A percentile compares a stretch with the other conserved stretches of the same genome.
phyloP scores from a whole-genome alignment of 306 rosid genomes.

The Begonia loranthoides region DNA sequence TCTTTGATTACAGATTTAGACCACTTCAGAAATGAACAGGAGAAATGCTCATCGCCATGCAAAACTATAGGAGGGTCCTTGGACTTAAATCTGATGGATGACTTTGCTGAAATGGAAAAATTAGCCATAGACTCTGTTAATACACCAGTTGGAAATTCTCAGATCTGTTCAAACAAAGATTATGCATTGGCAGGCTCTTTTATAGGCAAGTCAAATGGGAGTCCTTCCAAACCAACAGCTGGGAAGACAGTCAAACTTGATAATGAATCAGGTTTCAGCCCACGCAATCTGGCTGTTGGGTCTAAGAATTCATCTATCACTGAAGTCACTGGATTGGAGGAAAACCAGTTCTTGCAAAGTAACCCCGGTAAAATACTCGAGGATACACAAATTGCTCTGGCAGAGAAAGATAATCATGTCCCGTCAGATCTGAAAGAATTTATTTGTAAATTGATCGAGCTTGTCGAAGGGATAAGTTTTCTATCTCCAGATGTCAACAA shows the following conservation, averaged over 20 bases:
- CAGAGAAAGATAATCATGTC: conserved; percentile 1
- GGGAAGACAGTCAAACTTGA: too few relatives aligned
- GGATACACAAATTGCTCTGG: conserved; percentile 2
- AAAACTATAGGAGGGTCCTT: conserved; percentile 33
- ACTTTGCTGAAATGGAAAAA: conserved; percentile 90
- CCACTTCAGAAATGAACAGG: conserved; percentile 44
- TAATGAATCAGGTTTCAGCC: too few relatives aligned
- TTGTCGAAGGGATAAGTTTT: conserved; percentile 59
- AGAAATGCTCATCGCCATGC: conserved; percentile 27
- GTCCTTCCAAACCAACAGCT: too few relatives aligned
- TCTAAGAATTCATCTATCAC: too few relatives aligned
- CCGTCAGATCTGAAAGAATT: conserved; percentile 33
- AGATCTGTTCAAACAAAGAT: too few relatives aligned
- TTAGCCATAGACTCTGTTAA: conserved; percentile 58
- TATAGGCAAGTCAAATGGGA: too few relatives aligned
- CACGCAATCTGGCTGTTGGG: too few relatives aligned
- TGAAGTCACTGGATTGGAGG: too few relatives aligned
- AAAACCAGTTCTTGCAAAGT: too few relatives aligned
- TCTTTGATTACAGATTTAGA: conserved; percentile 67
- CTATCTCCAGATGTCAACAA: conserved; percentile 32
- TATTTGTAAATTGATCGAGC: conserved; percentile 60
- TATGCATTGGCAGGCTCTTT: too few relatives aligned
- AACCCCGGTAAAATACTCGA: conserved; percentile 9
- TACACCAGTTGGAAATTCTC: conserved; percentile 25
- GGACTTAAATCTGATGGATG: conserved; percentile 83